A percentile compares a stretch with the other conserved stretches of the same genome.
Evolutionary conservation across 768 basidiomycete genomes (phyloP).

Genomic region (Guyanaporus albipodus): DNA sequence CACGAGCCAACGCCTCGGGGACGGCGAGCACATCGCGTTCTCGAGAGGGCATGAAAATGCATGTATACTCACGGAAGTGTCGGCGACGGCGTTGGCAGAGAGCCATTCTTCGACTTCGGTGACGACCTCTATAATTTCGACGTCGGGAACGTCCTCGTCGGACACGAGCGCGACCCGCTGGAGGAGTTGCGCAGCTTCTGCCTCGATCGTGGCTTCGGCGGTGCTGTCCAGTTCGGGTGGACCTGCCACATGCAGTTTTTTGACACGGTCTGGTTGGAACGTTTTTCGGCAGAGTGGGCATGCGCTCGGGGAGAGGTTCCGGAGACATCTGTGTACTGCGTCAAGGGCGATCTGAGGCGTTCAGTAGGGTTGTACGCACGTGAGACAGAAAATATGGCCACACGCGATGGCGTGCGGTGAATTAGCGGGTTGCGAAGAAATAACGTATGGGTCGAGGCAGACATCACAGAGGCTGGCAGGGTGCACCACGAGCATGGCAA

Average conservation of each 20-base stretch:
- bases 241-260: conserved; percentile 63
- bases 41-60: conserved; percentile 2
- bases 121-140: conserved; percentile 37
- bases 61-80: conserved; percentile 30
- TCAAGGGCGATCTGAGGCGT: conserved; percentile 12
- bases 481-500: conserved; percentile 59
- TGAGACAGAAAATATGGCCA: conserved; percentile 71
- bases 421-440: conserved; percentile 45
- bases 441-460: conserved; percentile 59
- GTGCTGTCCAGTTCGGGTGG: conserved; percentile 36
- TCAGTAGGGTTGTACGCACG: conserved; percentile 41
- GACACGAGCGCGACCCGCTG: conserved; percentile 36
- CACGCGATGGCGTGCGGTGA: conserved; percentile 71
- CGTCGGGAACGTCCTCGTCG: conserved; percentile 29
- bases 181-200: conserved; percentile 35
- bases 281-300: conserved; percentile 68
- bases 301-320: conserved; percentile 43
- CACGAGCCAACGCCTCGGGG: not conserved
- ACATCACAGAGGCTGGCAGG: conserved; percentile 73
- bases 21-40: conserved; percentile 1
- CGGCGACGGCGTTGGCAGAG: conserved; percentile 36
- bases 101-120: conserved; percentile 54
- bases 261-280: conserved; percentile 53
- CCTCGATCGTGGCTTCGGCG: conserved; percentile 39
- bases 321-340: conserved; percentile 46